These are phyloP conservation scores for Cutaneotrichosporon sp. DNA, from an alignment of 1,284 basidiomycete genomes.

Conservation along the genomic window DNA sequence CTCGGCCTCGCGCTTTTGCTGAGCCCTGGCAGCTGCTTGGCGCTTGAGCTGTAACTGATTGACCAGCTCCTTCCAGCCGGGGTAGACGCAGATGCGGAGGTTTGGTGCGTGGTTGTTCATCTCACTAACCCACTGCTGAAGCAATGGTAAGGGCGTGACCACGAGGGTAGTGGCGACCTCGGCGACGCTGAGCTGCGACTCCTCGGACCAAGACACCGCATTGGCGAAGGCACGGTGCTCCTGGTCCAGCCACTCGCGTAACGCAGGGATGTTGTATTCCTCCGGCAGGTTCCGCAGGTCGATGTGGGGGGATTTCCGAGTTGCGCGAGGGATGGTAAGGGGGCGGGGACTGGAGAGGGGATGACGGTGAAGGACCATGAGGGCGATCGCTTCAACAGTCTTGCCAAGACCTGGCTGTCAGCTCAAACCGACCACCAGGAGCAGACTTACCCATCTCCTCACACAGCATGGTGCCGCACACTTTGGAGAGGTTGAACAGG, in stretches of 20 bases:
- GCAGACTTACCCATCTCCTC: conserved; percentile 66
- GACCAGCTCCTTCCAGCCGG: conserved; percentile 64
- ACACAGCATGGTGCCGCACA: conserved; percentile 52
- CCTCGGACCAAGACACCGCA: conserved; percentile 61
- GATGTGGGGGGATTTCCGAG: background rate
- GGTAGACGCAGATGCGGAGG: conserved; percentile 75
- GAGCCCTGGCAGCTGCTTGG: conserved; percentile 30
- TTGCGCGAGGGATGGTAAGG: background rate
- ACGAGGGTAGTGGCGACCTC: conserved; percentile 79
- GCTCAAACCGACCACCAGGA: background rate
- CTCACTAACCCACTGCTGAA: conserved; percentile 84
- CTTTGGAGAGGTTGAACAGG: conserved; percentile 33
- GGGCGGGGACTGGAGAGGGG: conserved; percentile 46
- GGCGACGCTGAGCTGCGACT: conserved; percentile 63
- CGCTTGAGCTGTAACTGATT: conserved; percentile 31
- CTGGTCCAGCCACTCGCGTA: conserved; percentile 26
- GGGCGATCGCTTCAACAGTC: conserved; percentile 76
- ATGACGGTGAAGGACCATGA: conserved; percentile 72
- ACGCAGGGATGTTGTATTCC: conserved; percentile 2
- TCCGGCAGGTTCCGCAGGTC: conserved; percentile 3
- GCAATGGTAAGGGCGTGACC: conserved; percentile 76
- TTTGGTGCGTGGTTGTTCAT: conserved; percentile 70
- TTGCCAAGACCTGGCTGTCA: conserved; percentile 60
- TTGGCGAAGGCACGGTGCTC: conserved; percentile 38
- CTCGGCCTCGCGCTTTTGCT: conserved; percentile 28